Evolutionary conservation across 805 yeast species (phyloP).

Genomic region (Lachancea mirantina): DNA sequence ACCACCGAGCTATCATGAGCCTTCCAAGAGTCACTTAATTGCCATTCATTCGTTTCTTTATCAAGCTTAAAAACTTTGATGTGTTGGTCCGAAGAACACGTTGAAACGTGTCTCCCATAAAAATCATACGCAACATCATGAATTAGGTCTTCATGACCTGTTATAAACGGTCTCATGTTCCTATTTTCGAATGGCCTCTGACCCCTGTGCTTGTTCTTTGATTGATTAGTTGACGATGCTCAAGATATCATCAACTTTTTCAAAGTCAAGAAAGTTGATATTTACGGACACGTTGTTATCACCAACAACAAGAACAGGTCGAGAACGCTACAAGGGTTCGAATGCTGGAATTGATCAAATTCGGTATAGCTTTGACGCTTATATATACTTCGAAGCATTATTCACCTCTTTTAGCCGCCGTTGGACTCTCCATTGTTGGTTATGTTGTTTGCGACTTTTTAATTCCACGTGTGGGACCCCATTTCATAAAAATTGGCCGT

Average conservation of each 20-base stretch:
- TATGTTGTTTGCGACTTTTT: conserved; percentile 50
- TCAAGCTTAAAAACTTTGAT: conserved; percentile 81
- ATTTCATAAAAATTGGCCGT: conserved; percentile 74
- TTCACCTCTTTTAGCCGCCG: conserved; percentile 37
- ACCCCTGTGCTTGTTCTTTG: background rate
- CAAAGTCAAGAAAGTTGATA: no score
- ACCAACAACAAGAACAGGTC: background rate
- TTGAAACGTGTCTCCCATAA: conserved; percentile 87
- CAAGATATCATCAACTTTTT: no score
- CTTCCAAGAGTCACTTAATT: conserved; percentile 80
- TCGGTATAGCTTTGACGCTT: conserved; percentile 3
- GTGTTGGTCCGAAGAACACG: conserved; percentile 92
- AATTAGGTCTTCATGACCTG: conserved; percentile 89
- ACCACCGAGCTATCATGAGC: conserved; percentile 90
- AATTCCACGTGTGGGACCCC: conserved; percentile 61
- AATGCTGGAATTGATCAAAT: conserved; percentile 2
- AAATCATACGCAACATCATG: conserved; percentile 89
- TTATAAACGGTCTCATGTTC: conserved; percentile 61
- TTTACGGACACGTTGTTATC: no score
- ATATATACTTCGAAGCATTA: conserved; percentile 17
- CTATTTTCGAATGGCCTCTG: background rate
- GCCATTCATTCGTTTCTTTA: conserved; percentile 65
- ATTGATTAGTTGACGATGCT: no score
- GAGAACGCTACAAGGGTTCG: background rate
- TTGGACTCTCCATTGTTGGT: conserved; percentile 64